Conservation (phyloP, 1,284 basidiomycete species). For the Meira miltonrushii region DNA sequence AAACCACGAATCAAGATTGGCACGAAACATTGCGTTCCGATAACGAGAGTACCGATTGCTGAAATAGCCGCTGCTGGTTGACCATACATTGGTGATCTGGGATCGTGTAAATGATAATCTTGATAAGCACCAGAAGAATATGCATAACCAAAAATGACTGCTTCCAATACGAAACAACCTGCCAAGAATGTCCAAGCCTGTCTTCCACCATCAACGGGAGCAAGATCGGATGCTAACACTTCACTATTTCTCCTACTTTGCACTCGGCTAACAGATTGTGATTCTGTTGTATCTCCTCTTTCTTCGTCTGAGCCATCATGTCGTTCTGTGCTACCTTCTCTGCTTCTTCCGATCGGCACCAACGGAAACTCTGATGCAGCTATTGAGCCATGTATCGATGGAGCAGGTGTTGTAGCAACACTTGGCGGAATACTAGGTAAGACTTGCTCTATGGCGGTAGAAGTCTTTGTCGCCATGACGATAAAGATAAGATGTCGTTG, state of each 20-base stretch:
- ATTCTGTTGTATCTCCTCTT: too few relatives aligned
- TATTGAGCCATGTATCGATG: too few relatives aligned
- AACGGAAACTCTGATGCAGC: too few relatives aligned
- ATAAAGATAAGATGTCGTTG: too few relatives aligned
- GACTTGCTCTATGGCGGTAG: too few relatives aligned
- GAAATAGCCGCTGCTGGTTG: slow-evolving; percentile 17
- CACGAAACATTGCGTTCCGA: slow-evolving; percentile 33
- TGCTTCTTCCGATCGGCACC: too few relatives aligned
- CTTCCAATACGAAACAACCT: slow-evolving; percentile 11
- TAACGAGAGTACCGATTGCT: slow-evolving; percentile 29
- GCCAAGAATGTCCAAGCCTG: slow-evolving; percentile 13
- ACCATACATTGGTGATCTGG: slow-evolving; percentile 27
- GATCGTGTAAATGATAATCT: slow-evolving; percentile 38
- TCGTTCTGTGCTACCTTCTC: too few relatives aligned
- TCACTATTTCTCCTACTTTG: not conserved
- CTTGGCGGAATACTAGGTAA: too few relatives aligned
- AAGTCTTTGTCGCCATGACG: too few relatives aligned
- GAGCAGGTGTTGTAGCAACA: too few relatives aligned
- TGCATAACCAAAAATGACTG: slow-evolving; percentile 13
- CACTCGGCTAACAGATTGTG: too few relatives aligned
- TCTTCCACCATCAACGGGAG: slow-evolving; percentile 13
- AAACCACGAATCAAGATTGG: slow-evolving; percentile 30
- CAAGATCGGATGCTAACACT: slow-evolving; percentile 6
- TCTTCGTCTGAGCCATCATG: too few relatives aligned
- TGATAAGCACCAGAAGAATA: slow-evolving; percentile 25